These are phyloP conservation scores for Cryphonectria nitschkei DNA, from an alignment of 2,329 filamentous ascomycete genomes.

Conservation along the genomic window DNA sequence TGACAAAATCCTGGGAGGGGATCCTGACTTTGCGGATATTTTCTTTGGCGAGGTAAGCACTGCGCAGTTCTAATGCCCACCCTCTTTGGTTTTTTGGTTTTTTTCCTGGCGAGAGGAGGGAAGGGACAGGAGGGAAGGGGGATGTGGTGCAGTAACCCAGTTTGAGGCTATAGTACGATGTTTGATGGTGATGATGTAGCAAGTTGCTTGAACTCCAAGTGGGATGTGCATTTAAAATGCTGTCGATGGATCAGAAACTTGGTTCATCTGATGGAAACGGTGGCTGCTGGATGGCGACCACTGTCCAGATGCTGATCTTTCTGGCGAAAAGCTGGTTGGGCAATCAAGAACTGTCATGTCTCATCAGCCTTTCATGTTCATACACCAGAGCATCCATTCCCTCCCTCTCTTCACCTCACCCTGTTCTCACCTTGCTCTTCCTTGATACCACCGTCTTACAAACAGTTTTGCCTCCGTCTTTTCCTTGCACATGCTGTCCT, in stretches of 20 bases:
- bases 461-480: no score
- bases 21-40: constrained; percentile 13
- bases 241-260: background rate
- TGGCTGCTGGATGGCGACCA: background rate
- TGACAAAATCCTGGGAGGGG: constrained; percentile 3
- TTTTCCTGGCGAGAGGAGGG: background rate
- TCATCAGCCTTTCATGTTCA: background rate
- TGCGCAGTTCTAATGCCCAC: no score
- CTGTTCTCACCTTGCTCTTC: background rate
- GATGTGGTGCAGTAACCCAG: no score
- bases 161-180: background rate
- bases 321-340: background rate
- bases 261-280: background rate
- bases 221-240: background rate
- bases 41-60: constrained; percentile 27
- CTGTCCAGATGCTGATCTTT: background rate
- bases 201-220: background rate
- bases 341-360: background rate
- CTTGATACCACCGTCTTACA: no score
- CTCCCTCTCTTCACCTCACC: background rate
- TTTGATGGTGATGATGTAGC: background rate
- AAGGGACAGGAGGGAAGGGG: background rate
- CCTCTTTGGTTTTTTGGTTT: background rate
- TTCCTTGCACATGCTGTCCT: no score
- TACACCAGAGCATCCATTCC: background rate